Conservation (phyloP, 2,329 filamentous ascomycete genomes). For the Blumeria hordei region DNA sequence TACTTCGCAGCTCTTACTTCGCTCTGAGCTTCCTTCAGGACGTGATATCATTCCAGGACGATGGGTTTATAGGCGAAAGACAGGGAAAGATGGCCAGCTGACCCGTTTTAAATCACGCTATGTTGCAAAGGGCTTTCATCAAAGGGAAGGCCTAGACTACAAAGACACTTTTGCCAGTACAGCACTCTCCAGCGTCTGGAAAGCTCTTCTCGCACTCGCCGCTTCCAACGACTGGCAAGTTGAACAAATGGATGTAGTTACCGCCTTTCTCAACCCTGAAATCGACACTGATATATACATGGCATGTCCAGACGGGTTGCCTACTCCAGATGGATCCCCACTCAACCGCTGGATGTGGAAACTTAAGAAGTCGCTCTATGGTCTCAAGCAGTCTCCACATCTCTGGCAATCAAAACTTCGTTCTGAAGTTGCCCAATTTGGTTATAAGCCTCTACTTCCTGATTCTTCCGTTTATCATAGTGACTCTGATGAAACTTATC, state of each 20-base stretch:
- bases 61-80: neutral
- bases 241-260: neutral
- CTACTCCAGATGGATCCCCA: neutral
- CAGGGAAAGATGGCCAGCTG: neutral
- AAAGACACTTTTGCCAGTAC: too few species aligned
- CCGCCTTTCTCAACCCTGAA: neutral
- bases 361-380: neutral
- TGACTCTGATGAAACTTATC: neutral
- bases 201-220: too few species aligned
- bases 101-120: neutral
- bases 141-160: neutral
- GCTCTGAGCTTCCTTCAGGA: neutral
- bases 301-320: neutral
- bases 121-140: neutral
- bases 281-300: neutral
- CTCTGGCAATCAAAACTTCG: neutral
- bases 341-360: neutral
- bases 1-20: neutral
- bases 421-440: neutral
- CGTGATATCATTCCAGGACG: neutral
- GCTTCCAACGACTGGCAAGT: too few species aligned
- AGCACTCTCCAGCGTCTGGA: too few species aligned
- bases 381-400: neutral
- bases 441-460: neutral
- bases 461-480: neutral